phyloP scores from a whole-genome alignment of 163 green algal genomes.

The Scenedesmus sp. region DNA sequence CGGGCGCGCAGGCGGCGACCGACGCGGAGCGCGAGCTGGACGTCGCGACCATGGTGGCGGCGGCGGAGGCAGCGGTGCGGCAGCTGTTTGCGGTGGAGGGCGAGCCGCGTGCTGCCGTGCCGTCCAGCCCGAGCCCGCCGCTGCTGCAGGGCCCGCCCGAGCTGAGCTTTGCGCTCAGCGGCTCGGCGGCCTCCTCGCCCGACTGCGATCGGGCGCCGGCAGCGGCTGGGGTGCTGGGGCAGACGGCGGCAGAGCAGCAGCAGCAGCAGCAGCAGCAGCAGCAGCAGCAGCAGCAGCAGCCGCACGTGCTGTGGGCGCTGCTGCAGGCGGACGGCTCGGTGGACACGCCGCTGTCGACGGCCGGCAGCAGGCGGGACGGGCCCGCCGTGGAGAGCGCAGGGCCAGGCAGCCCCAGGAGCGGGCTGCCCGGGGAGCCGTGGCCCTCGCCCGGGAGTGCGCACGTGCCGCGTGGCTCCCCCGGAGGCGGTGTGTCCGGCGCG shows the following conservation, averaged over 20 bases:
- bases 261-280: neutral
- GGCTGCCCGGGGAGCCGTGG: too few relatives aligned
- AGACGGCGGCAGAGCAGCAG: too few relatives aligned
- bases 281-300: conserved; percentile 4
- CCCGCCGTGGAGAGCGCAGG: neutral
- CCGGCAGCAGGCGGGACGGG: conserved; percentile 11
- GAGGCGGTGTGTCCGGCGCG: neutral
- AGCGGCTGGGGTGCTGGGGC: too few relatives aligned
- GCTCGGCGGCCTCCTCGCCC: too few relatives aligned
- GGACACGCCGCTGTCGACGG: neutral
- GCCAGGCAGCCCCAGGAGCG: neutral
- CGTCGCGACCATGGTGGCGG: too few relatives aligned
- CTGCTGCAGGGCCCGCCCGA: neutral
- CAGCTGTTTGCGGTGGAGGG: conserved; percentile 14
- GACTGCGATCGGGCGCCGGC: too few relatives aligned
- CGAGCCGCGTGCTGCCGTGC: neutral
- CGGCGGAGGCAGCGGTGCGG: neutral
- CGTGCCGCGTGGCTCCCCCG: neutral
- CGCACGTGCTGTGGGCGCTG: neutral
- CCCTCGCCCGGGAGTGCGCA: too few relatives aligned
- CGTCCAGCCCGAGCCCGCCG: neutral
- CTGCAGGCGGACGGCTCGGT: neutral
- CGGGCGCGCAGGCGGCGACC: too few relatives aligned
- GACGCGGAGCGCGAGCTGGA: too few relatives aligned
- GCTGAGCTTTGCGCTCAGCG: neutral